Conservation (phyloP, 2,329 filamentous ascomycete species). For the Claviceps sp. region DNA sequence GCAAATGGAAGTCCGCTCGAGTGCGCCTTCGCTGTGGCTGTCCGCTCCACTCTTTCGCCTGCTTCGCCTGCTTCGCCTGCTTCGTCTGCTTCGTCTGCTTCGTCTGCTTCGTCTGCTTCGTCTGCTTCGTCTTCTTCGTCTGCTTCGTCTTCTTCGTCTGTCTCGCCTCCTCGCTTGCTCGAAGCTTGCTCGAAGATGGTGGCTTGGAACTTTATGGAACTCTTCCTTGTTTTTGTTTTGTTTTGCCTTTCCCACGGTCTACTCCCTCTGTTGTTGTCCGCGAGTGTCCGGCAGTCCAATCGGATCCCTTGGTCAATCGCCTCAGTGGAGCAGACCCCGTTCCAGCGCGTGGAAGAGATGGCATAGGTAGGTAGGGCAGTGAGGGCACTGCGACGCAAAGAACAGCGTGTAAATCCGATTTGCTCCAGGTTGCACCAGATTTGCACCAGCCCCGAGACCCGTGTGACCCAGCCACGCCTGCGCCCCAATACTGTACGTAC, state of each 20-base stretch:
- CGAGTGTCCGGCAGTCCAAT: neutral
- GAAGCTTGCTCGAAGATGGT: neutral
- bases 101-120: too few relatives aligned
- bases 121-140: too few relatives aligned
- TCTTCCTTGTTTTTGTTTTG: constrained; percentile 3
- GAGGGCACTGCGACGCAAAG: too few relatives aligned
- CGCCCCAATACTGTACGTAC: neutral
- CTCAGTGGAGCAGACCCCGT: neutral
- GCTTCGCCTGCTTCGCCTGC: too few relatives aligned
- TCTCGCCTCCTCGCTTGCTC: neutral
- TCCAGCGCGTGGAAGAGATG: too few relatives aligned
- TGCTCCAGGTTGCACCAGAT: too few relatives aligned
- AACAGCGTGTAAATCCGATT: too few relatives aligned
- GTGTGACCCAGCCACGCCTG: neutral
- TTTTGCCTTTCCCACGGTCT: neutral
- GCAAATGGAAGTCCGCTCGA: too few relatives aligned
- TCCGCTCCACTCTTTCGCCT: neutral
- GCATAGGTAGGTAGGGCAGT: too few relatives aligned
- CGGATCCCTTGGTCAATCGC: neutral
- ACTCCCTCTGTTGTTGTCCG: neutral
- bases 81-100: too few relatives aligned
- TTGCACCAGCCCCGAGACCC: neutral
- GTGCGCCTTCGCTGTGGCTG: constrained; percentile 1
- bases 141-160: too few relatives aligned
- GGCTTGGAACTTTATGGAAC: neutral